phyloP scores from a whole-genome alignment of 768 basidiomycete species.

The Trametes elegans region DNA sequence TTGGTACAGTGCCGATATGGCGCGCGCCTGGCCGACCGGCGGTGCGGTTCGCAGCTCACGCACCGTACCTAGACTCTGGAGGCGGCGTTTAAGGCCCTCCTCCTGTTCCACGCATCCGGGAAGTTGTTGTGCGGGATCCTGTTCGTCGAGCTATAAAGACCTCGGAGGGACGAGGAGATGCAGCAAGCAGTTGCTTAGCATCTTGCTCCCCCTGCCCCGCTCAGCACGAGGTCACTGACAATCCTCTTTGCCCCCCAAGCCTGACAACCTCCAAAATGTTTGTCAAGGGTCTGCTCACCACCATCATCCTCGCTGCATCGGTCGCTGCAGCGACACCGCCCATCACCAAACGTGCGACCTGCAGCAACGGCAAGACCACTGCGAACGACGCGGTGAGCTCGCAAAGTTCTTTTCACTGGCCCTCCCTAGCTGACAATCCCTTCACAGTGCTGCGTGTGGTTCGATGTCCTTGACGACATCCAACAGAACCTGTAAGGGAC shows the following conservation, averaged over 20 bases:
- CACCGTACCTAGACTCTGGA: background rate
- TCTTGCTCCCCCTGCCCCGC: no score
- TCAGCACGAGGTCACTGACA: background rate
- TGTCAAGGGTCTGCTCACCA: slow-evolving; percentile 8
- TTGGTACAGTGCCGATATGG: background rate
- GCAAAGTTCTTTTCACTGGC: background rate
- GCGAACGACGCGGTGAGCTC: slow-evolving; percentile 15
- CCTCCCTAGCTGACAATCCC: background rate
- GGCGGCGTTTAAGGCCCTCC: slow-evolving; percentile 3
- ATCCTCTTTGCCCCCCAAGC: background rate
- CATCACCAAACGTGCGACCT: slow-evolving; percentile 9
- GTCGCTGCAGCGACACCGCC: slow-evolving; percentile 8
- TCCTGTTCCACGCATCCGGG: background rate
- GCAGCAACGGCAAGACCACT: slow-evolving; percentile 19
- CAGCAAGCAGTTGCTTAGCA: no score
- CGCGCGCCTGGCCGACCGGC: background rate
- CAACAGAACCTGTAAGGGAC: slow-evolving; percentile 11
- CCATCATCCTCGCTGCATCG: slow-evolving; percentile 8
- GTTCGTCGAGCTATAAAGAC: slow-evolving; percentile 1
- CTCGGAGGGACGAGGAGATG: background rate
- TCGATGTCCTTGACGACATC: slow-evolving; percentile 19
- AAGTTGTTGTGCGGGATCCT: background rate
- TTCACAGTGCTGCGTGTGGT: slow-evolving; percentile 19
- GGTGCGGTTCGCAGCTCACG: background rate
- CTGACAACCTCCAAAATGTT: slow-evolving; percentile 4